Base-by-base conservation (phyloP, 2,329 filamentous ascomycete species). In the Epichloe gansuensis region DNA sequence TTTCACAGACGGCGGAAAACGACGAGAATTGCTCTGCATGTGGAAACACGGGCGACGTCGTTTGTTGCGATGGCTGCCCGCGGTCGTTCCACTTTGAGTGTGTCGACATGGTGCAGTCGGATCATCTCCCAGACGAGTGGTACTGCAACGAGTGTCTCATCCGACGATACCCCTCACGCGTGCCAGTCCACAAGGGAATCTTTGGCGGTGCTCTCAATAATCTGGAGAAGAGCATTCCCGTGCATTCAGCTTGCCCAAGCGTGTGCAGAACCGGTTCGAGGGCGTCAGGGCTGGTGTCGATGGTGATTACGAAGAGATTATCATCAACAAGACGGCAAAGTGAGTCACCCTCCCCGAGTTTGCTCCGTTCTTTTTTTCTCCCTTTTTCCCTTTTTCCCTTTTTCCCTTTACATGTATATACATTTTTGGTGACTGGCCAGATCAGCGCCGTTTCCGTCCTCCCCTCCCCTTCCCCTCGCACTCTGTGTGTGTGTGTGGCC, bases 61-160 rank as follows among this genome's bases (percentile, higher is more conserved):
- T 97, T 58, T 96, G 91, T 71, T 98, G 93, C 69, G 93, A 97
- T 71, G 88, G 86, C 57, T 98, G 93, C 71, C 81, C 85, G 55
- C 82, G 88, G 59, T 88, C 91, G 5, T 96, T 94, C 69, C 93
- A 97, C 69, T 89, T 93, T 65, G 77, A 81, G 55, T 97, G 93
- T 67, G 81, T 93, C 59, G 86, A 94, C 67, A 90, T 91, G 56
- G 85, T 88, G 41, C 74, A 89, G 59, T 76, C 82, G 52, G 77
- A 80, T 48, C 74, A 76, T 51, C 74, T 85, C 54, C 83, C 84
- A 11, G 82, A 87, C 54, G 85, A 89, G 61, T 97, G 90, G 88
- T 93, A 79, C 67, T 97, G 91, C 71, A 85, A 87, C 61, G 77
- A 80, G 58, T 91, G 86, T 66, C 69, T 77, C 51, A 73, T 75